phyloP scores from a whole-genome alignment of 305 asterid species.

The Salvia sclarea region DNA sequence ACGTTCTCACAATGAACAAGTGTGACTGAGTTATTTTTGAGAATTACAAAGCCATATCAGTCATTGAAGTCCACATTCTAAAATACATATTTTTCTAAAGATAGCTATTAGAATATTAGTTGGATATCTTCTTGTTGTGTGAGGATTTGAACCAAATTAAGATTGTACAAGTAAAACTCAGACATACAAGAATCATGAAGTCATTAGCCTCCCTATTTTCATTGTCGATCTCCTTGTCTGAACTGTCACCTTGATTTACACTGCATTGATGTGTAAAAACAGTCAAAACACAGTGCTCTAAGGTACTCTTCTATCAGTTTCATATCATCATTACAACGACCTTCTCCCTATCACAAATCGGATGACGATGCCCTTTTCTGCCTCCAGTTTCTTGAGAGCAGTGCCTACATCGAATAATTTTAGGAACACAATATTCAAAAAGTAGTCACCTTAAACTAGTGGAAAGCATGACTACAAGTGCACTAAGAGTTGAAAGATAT shows the following conservation, averaged over 20 bases:
- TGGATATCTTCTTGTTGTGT: neutral
- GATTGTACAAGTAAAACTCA: slow-evolving; percentile 21
- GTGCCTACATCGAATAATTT: slow-evolving; percentile 47
- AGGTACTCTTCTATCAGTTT: slow-evolving; percentile 30
- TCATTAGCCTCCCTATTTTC: slow-evolving; percentile 68
- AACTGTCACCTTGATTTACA: slow-evolving; percentile 61
- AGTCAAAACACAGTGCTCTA: slow-evolving; percentile 37
- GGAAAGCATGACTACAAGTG: slow-evolving; percentile 15
- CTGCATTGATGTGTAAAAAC: slow-evolving; percentile 54
- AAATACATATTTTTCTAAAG: neutral
- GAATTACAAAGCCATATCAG: slow-evolving; percentile 8
- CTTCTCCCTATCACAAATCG: slow-evolving; percentile 88
- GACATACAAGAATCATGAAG: slow-evolving; percentile 79
- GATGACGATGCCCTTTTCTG: slow-evolving; percentile 68
- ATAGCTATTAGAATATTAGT: neutral
- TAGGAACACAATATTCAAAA: slow-evolving; percentile 26
- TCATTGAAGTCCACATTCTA: slow-evolving; percentile 16
- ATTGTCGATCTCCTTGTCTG: slow-evolving; percentile 64
- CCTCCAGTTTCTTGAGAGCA: slow-evolving; percentile 63
- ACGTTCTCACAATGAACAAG: slow-evolving; percentile 20
- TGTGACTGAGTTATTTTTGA: slow-evolving; percentile 11
- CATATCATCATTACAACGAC: slow-evolving; percentile 41
- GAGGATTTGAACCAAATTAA: slow-evolving; percentile 20
- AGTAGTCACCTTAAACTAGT: slow-evolving; percentile 15
- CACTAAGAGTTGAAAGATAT: neutral